Conservation (phyloP, 768 basidiomycete species). For the Boletus subcaerulescens region DNA sequence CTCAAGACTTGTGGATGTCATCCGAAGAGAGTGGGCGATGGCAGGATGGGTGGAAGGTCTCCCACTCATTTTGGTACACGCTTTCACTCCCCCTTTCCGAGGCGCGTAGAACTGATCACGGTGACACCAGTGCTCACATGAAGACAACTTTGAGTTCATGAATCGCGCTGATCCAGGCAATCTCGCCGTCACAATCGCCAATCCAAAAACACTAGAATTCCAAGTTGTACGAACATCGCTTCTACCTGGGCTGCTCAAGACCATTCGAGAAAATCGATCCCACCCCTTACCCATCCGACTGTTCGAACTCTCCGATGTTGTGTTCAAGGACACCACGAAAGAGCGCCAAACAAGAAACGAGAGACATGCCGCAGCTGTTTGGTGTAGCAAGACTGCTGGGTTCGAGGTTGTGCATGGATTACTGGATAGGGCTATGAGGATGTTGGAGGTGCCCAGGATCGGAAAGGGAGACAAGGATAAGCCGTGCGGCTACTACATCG, state of each 20-base stretch:
- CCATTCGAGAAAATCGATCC: slow-evolving; percentile 92
- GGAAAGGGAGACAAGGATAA: slow-evolving; percentile 51
- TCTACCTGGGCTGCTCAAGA: slow-evolving; percentile 94
- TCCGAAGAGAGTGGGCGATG: slow-evolving; percentile 88
- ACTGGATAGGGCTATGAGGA: slow-evolving; percentile 92
- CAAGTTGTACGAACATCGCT: slow-evolving; percentile 97
- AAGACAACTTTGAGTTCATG: slow-evolving; percentile 95
- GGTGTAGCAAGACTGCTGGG: slow-evolving; percentile 95
- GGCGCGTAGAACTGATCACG: slow-evolving; percentile 1
- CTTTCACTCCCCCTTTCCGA: neutral
- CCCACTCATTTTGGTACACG: slow-evolving; percentile 81
- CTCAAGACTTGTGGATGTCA: slow-evolving; percentile 84
- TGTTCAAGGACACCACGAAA: slow-evolving; percentile 73
- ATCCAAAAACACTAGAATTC: slow-evolving; percentile 97
- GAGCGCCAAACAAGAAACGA: slow-evolving; percentile 89
- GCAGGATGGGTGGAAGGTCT: slow-evolving; percentile 96
- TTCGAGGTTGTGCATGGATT: slow-evolving; percentile 97
- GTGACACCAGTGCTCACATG: slow-evolving; percentile 81
- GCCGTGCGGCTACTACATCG: slow-evolving; percentile 85
- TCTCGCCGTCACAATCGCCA: slow-evolving; percentile 86
- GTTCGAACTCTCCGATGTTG: slow-evolving; percentile 93
- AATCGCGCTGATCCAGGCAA: slow-evolving; percentile 82
- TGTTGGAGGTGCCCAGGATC: slow-evolving; percentile 88
- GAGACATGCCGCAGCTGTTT: slow-evolving; percentile 84
- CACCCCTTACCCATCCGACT: slow-evolving; percentile 89